Evolutionary conservation across 1,284 basidiomycete genomes (phyloP), one percentile per base, ranked within the genome.

Genomic region (Apiotrichum domesticum): DNA sequence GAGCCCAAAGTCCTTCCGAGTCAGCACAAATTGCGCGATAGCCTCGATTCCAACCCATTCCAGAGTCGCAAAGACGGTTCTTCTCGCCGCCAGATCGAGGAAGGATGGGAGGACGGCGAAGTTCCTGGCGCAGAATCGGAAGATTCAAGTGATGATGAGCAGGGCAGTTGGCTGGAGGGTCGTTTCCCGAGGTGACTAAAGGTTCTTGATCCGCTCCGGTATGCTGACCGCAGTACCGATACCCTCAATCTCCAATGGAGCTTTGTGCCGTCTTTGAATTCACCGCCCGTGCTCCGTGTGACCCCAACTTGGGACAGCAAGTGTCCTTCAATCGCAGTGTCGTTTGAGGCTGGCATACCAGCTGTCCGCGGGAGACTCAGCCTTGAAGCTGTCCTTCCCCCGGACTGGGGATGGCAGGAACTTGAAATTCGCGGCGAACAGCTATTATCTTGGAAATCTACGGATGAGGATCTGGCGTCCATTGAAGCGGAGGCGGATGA

Each of bases 61-160:
- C 37, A 13, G 13, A 13, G 37, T 13, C 7, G 37, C 37, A 39
- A 39, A 13, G 37, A 13, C 8, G 7, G 8, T 39, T 13, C 7
- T 15, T 46, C 3, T 46, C 54, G 14, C 33, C 41, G 33, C 34
- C 51, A 10, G 29, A 37, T 41, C 15, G 70, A 72, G 42, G 67
- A 68, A 8, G 68, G 62, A 0, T 72, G 72, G 70, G 70, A 71
- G 48, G 70, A 69, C 53, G 69, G 66, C 14, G 69, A 71, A 35
- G 63, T 59, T 29, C 47, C 65, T 0, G 62, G 66, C 8, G 61
- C 63, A 13, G 58, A 59, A 0, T 66, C 63, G 11, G 59, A 61
- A 7, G 54, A 61, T 11, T 63, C 61, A 11, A 62, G 61, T 10
- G 63, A 56, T 13, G 43, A 54, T 15, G 63, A 57, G 14, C 63